Conservation (phyloP, 1,139 yeast genomes). For the Casaregolazyma lundiana region DNA sequence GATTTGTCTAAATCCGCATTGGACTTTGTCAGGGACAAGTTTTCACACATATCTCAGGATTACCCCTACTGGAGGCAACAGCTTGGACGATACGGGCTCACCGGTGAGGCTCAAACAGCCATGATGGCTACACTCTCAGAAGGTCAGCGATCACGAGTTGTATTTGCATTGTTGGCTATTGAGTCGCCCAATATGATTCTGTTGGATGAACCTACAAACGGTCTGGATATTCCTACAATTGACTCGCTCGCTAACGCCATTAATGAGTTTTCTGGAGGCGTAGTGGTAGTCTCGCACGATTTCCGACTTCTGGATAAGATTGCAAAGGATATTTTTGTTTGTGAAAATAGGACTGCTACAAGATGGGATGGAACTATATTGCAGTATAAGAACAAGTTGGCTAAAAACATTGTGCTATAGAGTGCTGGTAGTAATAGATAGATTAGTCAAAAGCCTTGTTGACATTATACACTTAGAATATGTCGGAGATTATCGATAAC, state of each 20-base stretch:
- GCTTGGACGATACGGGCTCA: slow-evolving; percentile 95
- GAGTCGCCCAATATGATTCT: slow-evolving; percentile 92
- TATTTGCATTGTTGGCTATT: slow-evolving; percentile 89
- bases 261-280: slow-evolving; percentile 93
- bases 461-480: no score
- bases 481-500: no score
- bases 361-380: slow-evolving; percentile 92
- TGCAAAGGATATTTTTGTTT: slow-evolving; percentile 94
- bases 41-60: slow-evolving; percentile 86
- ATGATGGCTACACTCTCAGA: slow-evolving; percentile 98
- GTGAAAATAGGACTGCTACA: slow-evolving; percentile 90
- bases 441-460: no score
- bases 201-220: slow-evolving; percentile 99
- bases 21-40: slow-evolving; percentile 94
- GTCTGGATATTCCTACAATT: slow-evolving; percentile 96
- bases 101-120: slow-evolving; percentile 98
- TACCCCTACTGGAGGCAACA: slow-evolving; percentile 99
- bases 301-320: slow-evolving; percentile 96
- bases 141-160: slow-evolving; percentile 99
- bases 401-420: slow-evolving; percentile 57
- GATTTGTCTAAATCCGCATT: slow-evolving; percentile 92
- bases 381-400: slow-evolving; percentile 90
- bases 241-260: slow-evolving; percentile 97
- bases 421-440: slow-evolving; percentile 1
- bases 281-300: slow-evolving; percentile 97